Evolutionary conservation across 345 rosid genomes (phyloP).

Genomic region (Firmiana major): DNA sequence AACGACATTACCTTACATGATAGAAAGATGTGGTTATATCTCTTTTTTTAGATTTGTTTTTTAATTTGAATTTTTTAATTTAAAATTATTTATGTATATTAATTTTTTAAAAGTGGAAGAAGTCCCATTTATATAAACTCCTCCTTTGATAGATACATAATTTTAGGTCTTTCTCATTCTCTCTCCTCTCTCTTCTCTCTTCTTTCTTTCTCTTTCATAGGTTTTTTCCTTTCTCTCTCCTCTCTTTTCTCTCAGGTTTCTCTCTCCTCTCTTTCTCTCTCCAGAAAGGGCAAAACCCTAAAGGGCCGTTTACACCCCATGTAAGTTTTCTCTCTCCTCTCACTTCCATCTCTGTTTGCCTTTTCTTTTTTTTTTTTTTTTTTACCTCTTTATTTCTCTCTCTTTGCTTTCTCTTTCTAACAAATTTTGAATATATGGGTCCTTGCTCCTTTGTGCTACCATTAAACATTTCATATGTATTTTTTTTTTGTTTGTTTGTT

Average conservation of each 20-base stretch:
- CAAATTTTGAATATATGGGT: constrained; percentile 61
- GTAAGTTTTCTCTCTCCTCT: constrained; percentile 93
- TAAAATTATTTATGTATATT: too few species aligned
- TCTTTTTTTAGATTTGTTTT: too few species aligned
- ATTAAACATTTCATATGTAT: constrained; percentile 22
- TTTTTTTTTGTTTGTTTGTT: not conserved
- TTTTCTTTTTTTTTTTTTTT: constrained; percentile 18
- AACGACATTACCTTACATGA: too few species aligned
- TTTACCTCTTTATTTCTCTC: constrained; percentile 23
- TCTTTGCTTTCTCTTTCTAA: constrained; percentile 40
- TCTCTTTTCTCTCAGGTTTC: constrained; percentile 31
- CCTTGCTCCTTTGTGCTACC: constrained; percentile 34
- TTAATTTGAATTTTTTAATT: too few species aligned
- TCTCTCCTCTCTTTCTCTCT: constrained; percentile 59
- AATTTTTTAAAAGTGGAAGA: too few species aligned
- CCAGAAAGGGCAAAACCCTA: constrained; percentile 83
- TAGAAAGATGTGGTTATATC: too few species aligned
- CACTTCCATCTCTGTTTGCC: constrained; percentile 33
- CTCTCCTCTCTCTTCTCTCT: constrained; percentile 28
- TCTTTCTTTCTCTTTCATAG: constrained; percentile 33
- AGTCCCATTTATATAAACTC: not conserved
- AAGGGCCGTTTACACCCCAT: constrained; percentile 74
- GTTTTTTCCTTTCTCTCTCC: constrained; percentile 32
- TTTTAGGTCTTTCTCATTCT: constrained; percentile 39
- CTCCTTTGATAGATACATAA: constrained; percentile 21